phyloP scores from a whole-genome alignment of 1,284 basidiomycete genomes.

The Spongiforma sp. region DNA sequence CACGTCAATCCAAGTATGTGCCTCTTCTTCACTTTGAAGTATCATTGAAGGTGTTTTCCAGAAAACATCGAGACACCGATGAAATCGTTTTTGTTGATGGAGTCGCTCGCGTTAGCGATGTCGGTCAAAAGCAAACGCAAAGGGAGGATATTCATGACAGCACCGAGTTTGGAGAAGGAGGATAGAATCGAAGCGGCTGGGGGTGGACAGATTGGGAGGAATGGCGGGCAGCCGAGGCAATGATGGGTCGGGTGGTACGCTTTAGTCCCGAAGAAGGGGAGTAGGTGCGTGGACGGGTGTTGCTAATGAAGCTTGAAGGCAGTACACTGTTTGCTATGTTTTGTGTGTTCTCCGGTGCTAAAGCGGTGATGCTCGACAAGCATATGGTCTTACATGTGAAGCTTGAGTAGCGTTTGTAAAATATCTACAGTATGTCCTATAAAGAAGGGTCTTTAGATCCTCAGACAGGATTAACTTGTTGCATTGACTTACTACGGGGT shows the following conservation, averaged over 20 bases:
- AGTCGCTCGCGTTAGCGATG: constrained; percentile 27
- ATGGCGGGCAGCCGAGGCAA: no score
- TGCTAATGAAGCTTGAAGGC: background rate
- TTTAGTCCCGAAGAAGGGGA: no score
- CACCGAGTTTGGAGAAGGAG: constrained; percentile 27
- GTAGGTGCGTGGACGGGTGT: no score
- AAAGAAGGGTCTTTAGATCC: background rate
- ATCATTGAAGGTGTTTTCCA: constrained; percentile 6
- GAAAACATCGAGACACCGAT: constrained; percentile 27
- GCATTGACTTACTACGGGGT: constrained; percentile 9
- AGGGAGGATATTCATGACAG: constrained; percentile 27
- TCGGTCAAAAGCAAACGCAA: constrained; percentile 33
- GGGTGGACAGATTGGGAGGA: background rate
- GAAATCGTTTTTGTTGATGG: constrained; percentile 25
- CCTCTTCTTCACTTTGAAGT: background rate
- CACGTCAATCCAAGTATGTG: constrained; percentile 16
- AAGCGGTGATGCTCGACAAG: no score
- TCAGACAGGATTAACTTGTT: background rate
- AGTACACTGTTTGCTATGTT: background rate
- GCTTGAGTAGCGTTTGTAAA: constrained; percentile 1
- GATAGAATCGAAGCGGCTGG: constrained; percentile 15
- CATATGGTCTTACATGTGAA: no score
- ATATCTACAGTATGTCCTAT: constrained; percentile 1
- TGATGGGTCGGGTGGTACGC: no score
- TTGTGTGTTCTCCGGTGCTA: no score